These are phyloP conservation scores for Tolypocladium tropicale DNA, from an alignment of 2,329 filamentous ascomycete genomes.

Conservation along the genomic window DNA sequence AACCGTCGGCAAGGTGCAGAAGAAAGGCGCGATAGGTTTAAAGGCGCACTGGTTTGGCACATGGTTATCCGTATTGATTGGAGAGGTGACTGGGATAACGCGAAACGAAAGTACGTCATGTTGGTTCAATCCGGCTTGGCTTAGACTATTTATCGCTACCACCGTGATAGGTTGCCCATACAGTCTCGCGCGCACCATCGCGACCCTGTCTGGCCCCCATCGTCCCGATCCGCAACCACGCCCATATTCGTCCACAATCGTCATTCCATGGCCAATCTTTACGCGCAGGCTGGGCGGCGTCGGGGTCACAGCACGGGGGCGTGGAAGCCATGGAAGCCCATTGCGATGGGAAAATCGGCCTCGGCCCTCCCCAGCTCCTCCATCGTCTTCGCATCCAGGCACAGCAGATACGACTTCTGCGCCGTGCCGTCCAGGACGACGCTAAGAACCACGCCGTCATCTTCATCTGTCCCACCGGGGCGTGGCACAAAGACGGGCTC, in stretches of 20 bases:
- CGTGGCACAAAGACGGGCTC: slow-evolving; percentile 57
- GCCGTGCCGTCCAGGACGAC: slow-evolving; percentile 54
- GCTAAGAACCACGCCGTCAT: slow-evolving; percentile 51
- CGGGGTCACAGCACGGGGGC: slow-evolving; percentile 7
- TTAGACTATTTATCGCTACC: neutral
- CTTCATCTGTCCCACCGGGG: slow-evolving; percentile 37
- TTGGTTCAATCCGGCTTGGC: neutral
- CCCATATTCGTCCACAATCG: neutral
- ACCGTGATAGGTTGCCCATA: neutral
- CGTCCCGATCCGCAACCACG: neutral
- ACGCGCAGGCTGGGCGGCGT: neutral
- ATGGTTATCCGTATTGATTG: neutral
- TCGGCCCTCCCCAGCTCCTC: slow-evolving; percentile 54
- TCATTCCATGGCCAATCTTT: neutral
- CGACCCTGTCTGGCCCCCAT: too few relatives aligned
- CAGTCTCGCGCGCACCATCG: neutral
- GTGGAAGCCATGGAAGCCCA: slow-evolving; percentile 58
- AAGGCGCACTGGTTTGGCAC: neutral
- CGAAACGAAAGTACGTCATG: neutral
- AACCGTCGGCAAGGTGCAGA: slow-evolving; percentile 37
- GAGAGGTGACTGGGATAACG: neutral
- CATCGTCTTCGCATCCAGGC: slow-evolving; percentile 53
- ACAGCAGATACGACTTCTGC: slow-evolving; percentile 53
- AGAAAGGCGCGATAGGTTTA: neutral
- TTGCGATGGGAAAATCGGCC: slow-evolving; percentile 45